Evolutionary conservation across 148 eudicot genomes (phyloP).

Genomic region (Agrostemma githago): DNA sequence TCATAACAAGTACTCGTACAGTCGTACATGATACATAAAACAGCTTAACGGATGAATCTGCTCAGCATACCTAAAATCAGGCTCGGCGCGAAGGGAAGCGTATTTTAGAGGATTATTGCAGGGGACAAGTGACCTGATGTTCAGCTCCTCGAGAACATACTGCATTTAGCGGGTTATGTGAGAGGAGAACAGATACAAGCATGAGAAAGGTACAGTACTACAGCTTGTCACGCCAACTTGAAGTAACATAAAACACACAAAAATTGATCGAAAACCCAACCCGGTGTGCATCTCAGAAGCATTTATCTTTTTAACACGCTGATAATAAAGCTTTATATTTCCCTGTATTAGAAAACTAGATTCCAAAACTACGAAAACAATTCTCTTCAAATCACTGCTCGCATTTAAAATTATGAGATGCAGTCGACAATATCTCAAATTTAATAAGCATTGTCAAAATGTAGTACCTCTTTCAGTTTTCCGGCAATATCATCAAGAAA

Average conservation of each 20-base stretch:
- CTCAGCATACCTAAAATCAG: slow-evolving; percentile 71
- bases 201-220: background rate
- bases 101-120: slow-evolving; percentile 76
- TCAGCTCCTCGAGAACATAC: slow-evolving; percentile 89
- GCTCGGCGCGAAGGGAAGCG: slow-evolving; percentile 91
- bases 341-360: no score
- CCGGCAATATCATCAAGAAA: slow-evolving; percentile 85
- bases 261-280: background rate
- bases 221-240: background rate
- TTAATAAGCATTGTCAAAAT: background rate
- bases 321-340: no score
- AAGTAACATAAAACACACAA: background rate
- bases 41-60: background rate
- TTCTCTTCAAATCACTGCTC: background rate
- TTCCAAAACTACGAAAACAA: background rate
- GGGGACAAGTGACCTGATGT: slow-evolving; percentile 67
- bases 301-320: background rate
- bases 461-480: slow-evolving; percentile 70
- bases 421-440: background rate
- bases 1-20: slow-evolving; percentile 10
- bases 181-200: background rate
- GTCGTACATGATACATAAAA: slow-evolving; percentile 8
- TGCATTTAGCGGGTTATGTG: slow-evolving; percentile 21
- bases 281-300: background rate
- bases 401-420: background rate